Percentiles rank a stretch among this genome's conserved stretches.
Evolutionary conservation across 2,329 filamentous ascomycete genomes (phyloP).

Genomic region (Corynespora cassiicola): DNA sequence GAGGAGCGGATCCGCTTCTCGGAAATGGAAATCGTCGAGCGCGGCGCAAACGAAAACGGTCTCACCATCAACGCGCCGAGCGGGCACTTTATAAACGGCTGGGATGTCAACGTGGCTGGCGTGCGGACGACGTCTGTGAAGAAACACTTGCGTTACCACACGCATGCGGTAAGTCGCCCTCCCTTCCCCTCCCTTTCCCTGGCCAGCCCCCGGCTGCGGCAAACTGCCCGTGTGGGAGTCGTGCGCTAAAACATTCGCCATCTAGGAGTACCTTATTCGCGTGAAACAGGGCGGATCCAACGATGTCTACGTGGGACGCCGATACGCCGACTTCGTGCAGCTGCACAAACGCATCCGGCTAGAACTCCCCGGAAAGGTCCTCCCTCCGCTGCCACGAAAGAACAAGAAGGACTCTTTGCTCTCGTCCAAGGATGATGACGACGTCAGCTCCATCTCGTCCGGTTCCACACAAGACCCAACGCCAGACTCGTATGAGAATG

Average conservation of each 20-base stretch:
- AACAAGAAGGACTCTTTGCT: constrained; percentile 80
- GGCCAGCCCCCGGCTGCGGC: no score
- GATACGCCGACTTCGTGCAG: constrained; percentile 86
- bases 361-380: constrained; percentile 88
- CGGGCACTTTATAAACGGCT: constrained; percentile 90
- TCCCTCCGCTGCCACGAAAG: constrained; percentile 87
- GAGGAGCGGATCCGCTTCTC: constrained; percentile 97
- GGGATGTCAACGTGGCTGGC: constrained; percentile 95
- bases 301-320: constrained; percentile 80
- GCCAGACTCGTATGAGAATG: constrained; percentile 43
- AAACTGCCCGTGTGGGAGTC: no score
- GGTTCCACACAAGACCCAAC: constrained; percentile 70
- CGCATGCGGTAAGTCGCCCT: constrained; percentile 75
- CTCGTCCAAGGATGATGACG: constrained; percentile 67
- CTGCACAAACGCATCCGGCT: constrained; percentile 80
- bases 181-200: no score
- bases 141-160: constrained; percentile 86
- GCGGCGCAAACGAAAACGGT: constrained; percentile 89
- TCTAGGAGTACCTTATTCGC: constrained; percentile 84
- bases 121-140: constrained; percentile 83
- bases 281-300: constrained; percentile 78
- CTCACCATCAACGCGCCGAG: constrained; percentile 87
- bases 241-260: no score
- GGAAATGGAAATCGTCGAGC: constrained; percentile 95
- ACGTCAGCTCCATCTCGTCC: constrained; percentile 82